phyloP scores from a whole-genome alignment of 768 basidiomycete genomes.

The Termitomyces sp. region DNA sequence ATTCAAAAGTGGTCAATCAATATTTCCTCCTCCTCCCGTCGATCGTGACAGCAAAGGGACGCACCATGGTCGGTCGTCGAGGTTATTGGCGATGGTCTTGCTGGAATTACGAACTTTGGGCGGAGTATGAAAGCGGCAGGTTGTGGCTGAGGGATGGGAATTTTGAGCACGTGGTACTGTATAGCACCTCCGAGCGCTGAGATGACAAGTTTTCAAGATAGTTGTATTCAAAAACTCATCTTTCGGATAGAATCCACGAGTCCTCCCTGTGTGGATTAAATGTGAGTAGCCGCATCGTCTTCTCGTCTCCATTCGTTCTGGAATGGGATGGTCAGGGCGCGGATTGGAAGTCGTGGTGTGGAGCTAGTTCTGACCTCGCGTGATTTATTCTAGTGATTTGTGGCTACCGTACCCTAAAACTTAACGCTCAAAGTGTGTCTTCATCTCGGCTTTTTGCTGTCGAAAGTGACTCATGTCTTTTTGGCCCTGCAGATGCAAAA shows the following conservation, averaged over 20 bases:
- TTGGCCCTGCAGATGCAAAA: slow-evolving; percentile 66
- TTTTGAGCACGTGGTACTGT: slow-evolving; percentile 49
- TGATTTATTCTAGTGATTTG: slow-evolving; percentile 64
- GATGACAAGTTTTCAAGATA: slow-evolving; percentile 16
- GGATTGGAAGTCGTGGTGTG: not conserved
- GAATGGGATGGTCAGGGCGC: not conserved
- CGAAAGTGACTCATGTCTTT: not conserved
- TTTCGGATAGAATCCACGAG: slow-evolving; percentile 88
- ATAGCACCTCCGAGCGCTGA: slow-evolving; percentile 37
- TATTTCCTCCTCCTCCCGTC: not conserved
- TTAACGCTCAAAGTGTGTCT: slow-evolving; percentile 38
- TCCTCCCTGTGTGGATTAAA: slow-evolving; percentile 93
- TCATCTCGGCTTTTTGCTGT: not conserved
- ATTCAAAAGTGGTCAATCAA: slow-evolving; percentile 7
- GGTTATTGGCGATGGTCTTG: slow-evolving; percentile 34
- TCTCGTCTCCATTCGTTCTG: not conserved
- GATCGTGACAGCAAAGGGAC: not conserved
- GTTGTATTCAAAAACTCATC: slow-evolving; percentile 24
- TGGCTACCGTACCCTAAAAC: slow-evolving; percentile 66
- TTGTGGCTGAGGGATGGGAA: slow-evolving; percentile 37
- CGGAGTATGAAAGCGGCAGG: slow-evolving; percentile 25
- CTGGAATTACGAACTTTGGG: slow-evolving; percentile 11
- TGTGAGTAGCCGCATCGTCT: slow-evolving; percentile 34
- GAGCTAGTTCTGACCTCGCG: slow-evolving; percentile 2
- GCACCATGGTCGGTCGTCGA: slow-evolving; percentile 36